These are phyloP conservation scores for Arthromyces matolae DNA, from an alignment of 768 basidiomycete genomes.

Conservation along the genomic window DNA sequence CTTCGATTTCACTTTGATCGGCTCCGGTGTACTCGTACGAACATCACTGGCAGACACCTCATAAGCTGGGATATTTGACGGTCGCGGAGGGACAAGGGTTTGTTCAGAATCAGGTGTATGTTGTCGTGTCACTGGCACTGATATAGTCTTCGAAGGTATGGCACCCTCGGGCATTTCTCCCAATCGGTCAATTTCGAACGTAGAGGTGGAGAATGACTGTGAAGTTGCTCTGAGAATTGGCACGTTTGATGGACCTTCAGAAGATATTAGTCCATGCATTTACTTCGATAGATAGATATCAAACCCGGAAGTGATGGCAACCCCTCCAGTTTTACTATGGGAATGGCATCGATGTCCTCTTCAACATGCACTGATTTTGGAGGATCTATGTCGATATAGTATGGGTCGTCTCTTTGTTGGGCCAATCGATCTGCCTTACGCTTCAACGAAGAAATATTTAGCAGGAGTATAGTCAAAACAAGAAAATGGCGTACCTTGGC, in stretches of 20 bases:
- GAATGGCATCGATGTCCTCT: slow-evolving; percentile 87
- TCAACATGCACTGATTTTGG: slow-evolving; percentile 32
- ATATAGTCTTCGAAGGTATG: slow-evolving; percentile 20
- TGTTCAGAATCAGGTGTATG: slow-evolving; percentile 14
- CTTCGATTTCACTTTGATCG: slow-evolving; percentile 74
- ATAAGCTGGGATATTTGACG: slow-evolving; percentile 48
- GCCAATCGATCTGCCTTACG: slow-evolving; percentile 72
- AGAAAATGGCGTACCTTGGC: slow-evolving; percentile 50
- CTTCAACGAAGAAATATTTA: slow-evolving; percentile 33
- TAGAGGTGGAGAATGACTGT: slow-evolving; percentile 37
- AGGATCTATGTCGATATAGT: slow-evolving; percentile 75
- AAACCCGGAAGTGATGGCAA: slow-evolving; percentile 49
- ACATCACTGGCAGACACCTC: slow-evolving; percentile 45
- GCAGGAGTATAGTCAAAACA: not conserved
- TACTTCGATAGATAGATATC: too few relatives aligned
- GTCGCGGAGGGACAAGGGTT: slow-evolving; percentile 28
- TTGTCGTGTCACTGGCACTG: slow-evolving; percentile 24
- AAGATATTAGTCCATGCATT: not conserved
- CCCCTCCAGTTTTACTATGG: slow-evolving; percentile 79
- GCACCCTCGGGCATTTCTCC: slow-evolving; percentile 85
- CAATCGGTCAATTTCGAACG: slow-evolving; percentile 65
- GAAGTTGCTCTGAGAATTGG: slow-evolving; percentile 42
- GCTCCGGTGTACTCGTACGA: slow-evolving; percentile 53
- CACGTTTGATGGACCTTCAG: slow-evolving; percentile 32
- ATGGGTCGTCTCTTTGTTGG: slow-evolving; percentile 81